These are phyloP conservation scores for Tetrahymena malaccensis DNA, from an alignment of 73 alveolate genomes.

Conservation along the genomic window DNA sequence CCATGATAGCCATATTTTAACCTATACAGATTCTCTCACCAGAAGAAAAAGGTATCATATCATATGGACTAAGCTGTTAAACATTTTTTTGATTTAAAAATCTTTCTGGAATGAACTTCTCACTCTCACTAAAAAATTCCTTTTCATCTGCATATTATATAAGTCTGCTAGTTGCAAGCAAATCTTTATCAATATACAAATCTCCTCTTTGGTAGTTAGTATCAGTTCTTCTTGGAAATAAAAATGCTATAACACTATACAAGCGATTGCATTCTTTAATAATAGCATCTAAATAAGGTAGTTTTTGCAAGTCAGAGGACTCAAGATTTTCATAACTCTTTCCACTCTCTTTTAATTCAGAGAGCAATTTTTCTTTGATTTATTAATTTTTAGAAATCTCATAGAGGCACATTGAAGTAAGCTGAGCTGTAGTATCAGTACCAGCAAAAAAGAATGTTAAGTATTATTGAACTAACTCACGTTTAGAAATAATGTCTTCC, in stretches of 20 bases:
- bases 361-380: neutral
- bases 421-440: constrained; percentile 28
- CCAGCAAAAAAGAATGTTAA: constrained; percentile 30
- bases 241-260: neutral
- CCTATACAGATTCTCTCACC: constrained; percentile 33
- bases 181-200: neutral
- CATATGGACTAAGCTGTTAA: neutral
- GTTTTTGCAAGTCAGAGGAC: neutral
- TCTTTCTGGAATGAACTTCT: constrained; percentile 24
- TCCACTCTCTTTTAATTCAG: neutral
- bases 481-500: neutral
- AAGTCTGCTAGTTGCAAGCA: neutral
- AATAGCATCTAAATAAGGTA: neutral
- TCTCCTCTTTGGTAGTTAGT: neutral
- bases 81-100: neutral
- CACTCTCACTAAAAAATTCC: neutral
- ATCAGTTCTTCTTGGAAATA: neutral
- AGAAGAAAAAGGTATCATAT: constrained; percentile 17
- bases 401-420: constrained; percentile 4
- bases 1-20: constrained; percentile 18
- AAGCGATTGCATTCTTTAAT: neutral
- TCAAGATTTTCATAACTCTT: too few relatives aligned
- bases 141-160: neutral
- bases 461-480: neutral
- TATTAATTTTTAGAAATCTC: neutral